Base-by-base conservation (phyloP, 1,284 basidiomycete species). In the Ustilago sp. region DNA sequence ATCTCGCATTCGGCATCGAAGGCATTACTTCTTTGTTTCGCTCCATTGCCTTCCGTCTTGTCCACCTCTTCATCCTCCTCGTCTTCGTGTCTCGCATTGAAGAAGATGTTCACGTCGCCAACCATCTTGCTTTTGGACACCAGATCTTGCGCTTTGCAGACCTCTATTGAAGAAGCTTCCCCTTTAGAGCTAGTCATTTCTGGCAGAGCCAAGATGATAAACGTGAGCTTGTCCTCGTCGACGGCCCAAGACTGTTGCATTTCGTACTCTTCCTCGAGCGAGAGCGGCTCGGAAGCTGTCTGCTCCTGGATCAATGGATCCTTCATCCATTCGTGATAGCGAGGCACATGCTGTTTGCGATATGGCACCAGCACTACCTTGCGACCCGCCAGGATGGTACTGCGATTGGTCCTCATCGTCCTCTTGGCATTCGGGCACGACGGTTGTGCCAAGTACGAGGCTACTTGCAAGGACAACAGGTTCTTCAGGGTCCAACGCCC, bases 211-310 rank as follows among this genome's bases (percentile, higher is more conserved):
- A 95, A 90, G 56, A 97, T 88, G 86, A 98, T 96, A 86, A 97
- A 96, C 0, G 95, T 98, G 28, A 98, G 87, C 86, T 98, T 98
- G 86, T 98, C 95, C 60, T 91, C 89, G 84, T 98, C 95, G 3
- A 89, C 83, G 76, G 91, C 91, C 95, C 95, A 98, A 83, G 92
- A 93, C 53, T 87, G 88, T 86, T 98, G 95, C 95, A 98, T 98
- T 23, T 92, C 92, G 75, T 92, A 92, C 83, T 98, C 96, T 83
- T 96, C 91, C 60, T 93, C 91, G 11, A 95, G 87, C 0, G 89
- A 90, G 43, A 98, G 88, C 7, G 92, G 91, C 81, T 97, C 94
- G 63, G 93, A 94, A 1, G 95, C 94, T 0, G 94, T 98, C 38
- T 92, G 88, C 72, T 91, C 89, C 57, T 92, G 90, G 57, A 98